Percentiles rank a stretch among this genome's conserved stretches.
These are phyloP conservation scores for Thraustochytrium sp. DNA, from an alignment of 352 stramenopile species.

Conservation along the genomic window DNA sequence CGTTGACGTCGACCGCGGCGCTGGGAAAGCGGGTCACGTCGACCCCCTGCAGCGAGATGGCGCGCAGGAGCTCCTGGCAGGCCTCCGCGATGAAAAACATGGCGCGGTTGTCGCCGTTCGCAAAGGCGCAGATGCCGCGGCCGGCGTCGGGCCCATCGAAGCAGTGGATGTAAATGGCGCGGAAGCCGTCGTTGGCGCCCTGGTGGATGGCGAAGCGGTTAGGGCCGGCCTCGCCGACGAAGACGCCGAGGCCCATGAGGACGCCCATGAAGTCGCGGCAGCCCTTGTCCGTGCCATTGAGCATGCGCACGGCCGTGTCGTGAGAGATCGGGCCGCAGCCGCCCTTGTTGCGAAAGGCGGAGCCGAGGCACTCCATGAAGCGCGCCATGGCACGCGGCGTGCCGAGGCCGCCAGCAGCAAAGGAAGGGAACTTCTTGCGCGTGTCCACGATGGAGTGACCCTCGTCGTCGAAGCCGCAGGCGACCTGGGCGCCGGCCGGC, in stretches of 20 bases:
- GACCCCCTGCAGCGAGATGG: not conserved
- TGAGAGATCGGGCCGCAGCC: conserved; percentile 43
- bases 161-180: conserved; percentile 53
- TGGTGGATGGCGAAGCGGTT: conserved; percentile 53
- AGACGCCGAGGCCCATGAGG: conserved; percentile 51
- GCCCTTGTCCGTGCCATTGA: conserved; percentile 50
- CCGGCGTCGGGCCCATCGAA: conserved; percentile 50
- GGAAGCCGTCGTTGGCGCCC: conserved; percentile 53
- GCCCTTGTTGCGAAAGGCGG: conserved; percentile 24
- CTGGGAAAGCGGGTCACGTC: not conserved
- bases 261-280: conserved; percentile 51
- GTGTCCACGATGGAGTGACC: conserved; percentile 22
- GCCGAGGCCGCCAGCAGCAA: conserved; percentile 49
- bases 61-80: not conserved
- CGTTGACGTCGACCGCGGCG: not conserved
- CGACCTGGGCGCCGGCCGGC: not conserved
- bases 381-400: conserved; percentile 34
- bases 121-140: conserved; percentile 34
- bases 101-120: conserved; percentile 36
- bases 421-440: conserved; percentile 49
- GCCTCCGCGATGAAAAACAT: conserved; percentile 45
- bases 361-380: conserved; percentile 44
- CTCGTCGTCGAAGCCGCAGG: conserved; percentile 44
- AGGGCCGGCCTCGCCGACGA: conserved; percentile 47
- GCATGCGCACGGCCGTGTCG: conserved; percentile 49